Percentiles rank a stretch among this genome's conserved stretches.
Conservation (phyloP, 2,329 filamentous ascomycete species). For the Penicillium sp. region DNA sequence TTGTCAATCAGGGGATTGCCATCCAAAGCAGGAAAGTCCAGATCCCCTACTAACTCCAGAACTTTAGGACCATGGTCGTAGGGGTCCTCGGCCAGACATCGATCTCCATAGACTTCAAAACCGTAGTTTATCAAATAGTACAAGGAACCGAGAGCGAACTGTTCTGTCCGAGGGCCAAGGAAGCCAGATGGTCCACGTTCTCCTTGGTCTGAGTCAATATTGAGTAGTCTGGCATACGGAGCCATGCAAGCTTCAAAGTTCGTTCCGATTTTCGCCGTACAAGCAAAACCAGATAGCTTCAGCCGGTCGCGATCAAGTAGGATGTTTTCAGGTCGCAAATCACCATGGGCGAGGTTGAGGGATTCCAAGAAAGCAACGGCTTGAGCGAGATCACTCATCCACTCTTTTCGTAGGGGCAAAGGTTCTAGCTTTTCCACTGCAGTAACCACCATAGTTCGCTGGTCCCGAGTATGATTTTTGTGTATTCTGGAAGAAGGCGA, state of each 20-base stretch:
- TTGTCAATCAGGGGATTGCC: conserved; percentile 24
- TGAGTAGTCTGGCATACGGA: conserved; percentile 28
- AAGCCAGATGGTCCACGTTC: conserved; percentile 18
- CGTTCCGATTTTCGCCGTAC: conserved; percentile 25
- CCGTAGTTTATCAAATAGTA: conserved; percentile 35
- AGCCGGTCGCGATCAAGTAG: conserved; percentile 28
- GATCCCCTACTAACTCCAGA: conserved; percentile 23
- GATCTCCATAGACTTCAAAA: conserved; percentile 30
- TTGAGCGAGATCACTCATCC: conserved; percentile 34
- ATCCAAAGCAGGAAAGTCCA: conserved; percentile 26
- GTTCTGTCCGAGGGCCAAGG: conserved; percentile 30
- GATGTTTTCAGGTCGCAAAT: conserved; percentile 33
- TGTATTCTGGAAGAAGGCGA: conserved; percentile 15
- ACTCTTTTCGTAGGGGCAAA: conserved; percentile 26
- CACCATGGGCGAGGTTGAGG: conserved; percentile 32
- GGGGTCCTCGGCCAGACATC: conserved; percentile 23
- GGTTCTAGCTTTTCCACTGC: conserved; percentile 28
- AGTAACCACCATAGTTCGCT: conserved; percentile 21
- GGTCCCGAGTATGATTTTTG: conserved; percentile 23
- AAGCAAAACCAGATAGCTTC: conserved; percentile 32
- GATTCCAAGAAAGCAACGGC: conserved; percentile 34
- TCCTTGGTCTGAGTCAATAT: conserved; percentile 17
- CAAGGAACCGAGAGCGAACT: conserved; percentile 34
- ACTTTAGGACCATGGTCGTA: conserved; percentile 17
- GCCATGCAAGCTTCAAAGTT: conserved; percentile 23